These are phyloP conservation scores for Gonium pectorale DNA, from an alignment of 139 green algal species.

Conservation along the genomic window DNA sequence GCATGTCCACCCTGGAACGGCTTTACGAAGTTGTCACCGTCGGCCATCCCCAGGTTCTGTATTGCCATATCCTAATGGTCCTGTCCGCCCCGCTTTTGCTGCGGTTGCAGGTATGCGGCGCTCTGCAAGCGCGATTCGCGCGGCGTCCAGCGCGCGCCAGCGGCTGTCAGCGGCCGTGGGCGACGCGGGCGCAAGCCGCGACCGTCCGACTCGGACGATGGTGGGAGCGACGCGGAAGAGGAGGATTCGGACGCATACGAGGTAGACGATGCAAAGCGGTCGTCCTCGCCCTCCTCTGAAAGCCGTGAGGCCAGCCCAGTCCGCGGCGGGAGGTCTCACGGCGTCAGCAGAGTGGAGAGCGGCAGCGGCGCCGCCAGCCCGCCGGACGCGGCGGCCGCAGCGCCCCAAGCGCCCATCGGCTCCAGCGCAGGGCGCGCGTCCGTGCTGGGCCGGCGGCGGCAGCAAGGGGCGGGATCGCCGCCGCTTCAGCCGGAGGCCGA, in stretches of 20 bases:
- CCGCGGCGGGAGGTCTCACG: not conserved
- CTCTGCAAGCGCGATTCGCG: conserved; percentile 49
- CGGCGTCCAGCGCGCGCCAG: not conserved
- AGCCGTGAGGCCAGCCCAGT: conserved; percentile 21
- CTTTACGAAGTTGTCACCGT: too few species aligned
- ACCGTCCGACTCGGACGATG: conserved; percentile 3
- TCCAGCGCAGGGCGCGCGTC: not conserved
- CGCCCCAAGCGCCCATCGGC: not conserved
- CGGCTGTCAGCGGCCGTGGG: not conserved
- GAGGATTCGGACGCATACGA: conserved; percentile 8
- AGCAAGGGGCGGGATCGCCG: not conserved
- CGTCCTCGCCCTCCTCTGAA: conserved; percentile 21
- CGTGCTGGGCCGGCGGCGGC: not conserved
- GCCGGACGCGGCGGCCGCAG: not conserved
- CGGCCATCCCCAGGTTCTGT: too few species aligned
- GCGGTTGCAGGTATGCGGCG: conserved; percentile 43
- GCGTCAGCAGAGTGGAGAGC: not conserved
- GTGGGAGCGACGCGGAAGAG: not conserved
- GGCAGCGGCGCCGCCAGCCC: not conserved
- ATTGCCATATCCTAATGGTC: too few species aligned
- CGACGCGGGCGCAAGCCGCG: not conserved
- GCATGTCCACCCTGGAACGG: too few species aligned
- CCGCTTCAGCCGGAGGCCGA: not conserved
- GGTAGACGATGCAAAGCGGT: conserved; percentile 8
- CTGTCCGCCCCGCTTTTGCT: too few species aligned